A percentile compares a stretch with the other conserved stretches of the same genome.
Evolutionary conservation across 2,329 filamentous ascomycete genomes (phyloP).

Genomic region (Colletotrichum sidae): DNA sequence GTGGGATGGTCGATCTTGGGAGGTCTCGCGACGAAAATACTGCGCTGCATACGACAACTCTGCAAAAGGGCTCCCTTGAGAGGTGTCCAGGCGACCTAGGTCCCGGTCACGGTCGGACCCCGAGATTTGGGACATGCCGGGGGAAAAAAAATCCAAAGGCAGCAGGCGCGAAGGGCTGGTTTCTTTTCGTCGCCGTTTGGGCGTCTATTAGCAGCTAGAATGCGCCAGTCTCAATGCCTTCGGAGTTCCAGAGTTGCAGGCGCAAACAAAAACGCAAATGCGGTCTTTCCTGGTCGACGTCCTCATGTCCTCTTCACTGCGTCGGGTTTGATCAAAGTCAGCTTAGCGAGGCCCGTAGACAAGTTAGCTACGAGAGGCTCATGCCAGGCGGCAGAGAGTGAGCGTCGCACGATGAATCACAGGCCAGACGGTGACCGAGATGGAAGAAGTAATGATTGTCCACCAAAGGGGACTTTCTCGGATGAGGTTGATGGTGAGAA

Average conservation of each 20-base stretch:
- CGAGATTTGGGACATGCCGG: slow-evolving; percentile 30
- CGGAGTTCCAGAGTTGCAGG: slow-evolving; percentile 27
- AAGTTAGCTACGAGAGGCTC: slow-evolving; percentile 33
- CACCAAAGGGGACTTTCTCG: slow-evolving; percentile 8
- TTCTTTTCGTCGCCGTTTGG: slow-evolving; percentile 11
- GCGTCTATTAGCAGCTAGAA: background rate
- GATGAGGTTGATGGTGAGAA: slow-evolving; percentile 37
- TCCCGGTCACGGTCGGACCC: slow-evolving; percentile 30
- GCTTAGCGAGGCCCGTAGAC: slow-evolving; percentile 27
- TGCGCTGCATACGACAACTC: no score
- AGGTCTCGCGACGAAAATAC: slow-evolving; percentile 7
- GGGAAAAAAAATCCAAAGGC: background rate
- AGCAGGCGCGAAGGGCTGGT: slow-evolving; percentile 13
- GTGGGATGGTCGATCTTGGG: no score
- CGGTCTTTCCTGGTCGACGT: background rate
- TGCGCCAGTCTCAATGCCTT: slow-evolving; percentile 29
- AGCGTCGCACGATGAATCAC: background rate
- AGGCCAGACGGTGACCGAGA: slow-evolving; percentile 1
- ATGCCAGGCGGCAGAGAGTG: slow-evolving; percentile 29
- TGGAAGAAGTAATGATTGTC: slow-evolving; percentile 2
- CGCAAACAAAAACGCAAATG: slow-evolving; percentile 36
- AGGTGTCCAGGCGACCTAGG: no score
- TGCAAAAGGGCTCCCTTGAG: no score
- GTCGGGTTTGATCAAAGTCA: slow-evolving; percentile 20
- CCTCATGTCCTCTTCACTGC: slow-evolving; percentile 35